Conservation (phyloP, 305 asterid species). For the Salvia sclarea region DNA sequence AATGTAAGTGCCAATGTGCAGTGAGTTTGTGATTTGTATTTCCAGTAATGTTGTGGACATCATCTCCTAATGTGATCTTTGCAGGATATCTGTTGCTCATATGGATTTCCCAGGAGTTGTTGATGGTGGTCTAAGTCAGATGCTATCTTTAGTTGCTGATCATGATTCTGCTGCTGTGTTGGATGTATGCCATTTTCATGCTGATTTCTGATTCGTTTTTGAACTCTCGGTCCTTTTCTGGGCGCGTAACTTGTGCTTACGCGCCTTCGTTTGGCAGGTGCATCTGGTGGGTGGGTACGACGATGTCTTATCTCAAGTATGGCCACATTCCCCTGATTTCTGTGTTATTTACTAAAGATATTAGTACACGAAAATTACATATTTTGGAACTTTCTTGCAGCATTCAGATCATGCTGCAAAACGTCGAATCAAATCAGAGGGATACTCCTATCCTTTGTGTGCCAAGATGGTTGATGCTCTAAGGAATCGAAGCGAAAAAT, state of each 20-base stretch:
- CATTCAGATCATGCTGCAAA: conserved; percentile 33
- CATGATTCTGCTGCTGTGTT: conserved; percentile 50
- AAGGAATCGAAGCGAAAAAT: conserved; percentile 54
- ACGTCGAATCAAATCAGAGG: conserved; percentile 39
- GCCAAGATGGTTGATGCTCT: conserved; percentile 68
- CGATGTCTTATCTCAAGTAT: conserved; percentile 68
- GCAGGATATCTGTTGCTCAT: conserved; percentile 89
- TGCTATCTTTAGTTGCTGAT: conserved; percentile 70
- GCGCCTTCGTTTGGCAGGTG: conserved; percentile 94
- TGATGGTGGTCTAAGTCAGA: conserved; percentile 70
- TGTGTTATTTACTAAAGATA: conserved; percentile 33
- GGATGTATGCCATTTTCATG: conserved; percentile 56
- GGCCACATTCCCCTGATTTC: conserved; percentile 41
- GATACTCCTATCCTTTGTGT: conserved; percentile 81
- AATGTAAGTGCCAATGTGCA: conserved; percentile 56
- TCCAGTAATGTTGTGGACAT: conserved; percentile 12
- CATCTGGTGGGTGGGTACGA: conserved; percentile 86
- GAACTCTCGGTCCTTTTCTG: conserved; percentile 9
- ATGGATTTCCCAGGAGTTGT: conserved; percentile 79
- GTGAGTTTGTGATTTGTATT: not conserved
- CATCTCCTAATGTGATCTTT: conserved; percentile 21
- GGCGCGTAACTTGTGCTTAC: conserved; percentile 30
- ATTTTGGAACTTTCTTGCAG: conserved; percentile 55
- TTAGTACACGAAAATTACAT: conserved; percentile 29
- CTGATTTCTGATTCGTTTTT: conserved; percentile 28